Evolutionary conservation across 73 alveolate species (phyloP), one percentile per base, ranked within the genome.

Genomic region (Stentor coeruleus): DNA sequence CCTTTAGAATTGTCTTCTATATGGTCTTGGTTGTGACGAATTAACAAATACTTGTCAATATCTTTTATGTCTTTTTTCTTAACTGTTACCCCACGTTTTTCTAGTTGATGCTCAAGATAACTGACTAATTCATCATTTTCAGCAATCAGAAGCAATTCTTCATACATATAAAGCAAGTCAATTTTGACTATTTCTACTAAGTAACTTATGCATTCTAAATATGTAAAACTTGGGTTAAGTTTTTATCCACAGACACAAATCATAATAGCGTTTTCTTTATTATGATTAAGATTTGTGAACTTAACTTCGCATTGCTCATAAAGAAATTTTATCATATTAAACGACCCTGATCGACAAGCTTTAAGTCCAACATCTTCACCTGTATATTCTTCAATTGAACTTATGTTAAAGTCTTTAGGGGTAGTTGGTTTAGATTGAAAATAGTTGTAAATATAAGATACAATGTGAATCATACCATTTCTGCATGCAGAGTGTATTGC

Each of bases 281-380:
- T 37, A n/a, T 75, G 15, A 66, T 75, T 75, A 20, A 75, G 59
- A 20, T 14, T 35, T 39, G 33, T 37, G 28, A n/a, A 40, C 20
- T 75, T 38, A 14, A 35, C 83, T 75, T 38, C 38, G 72, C 83
- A 75, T 20, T 39, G 72, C 3, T 75, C 83, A 38, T 39, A n/a
- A 37, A 75, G 72, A 33, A 15, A 75, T 38, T 75, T 75, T 38
- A 75, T n/a, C 72, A 75, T 75, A 37, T 15, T 33, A 33, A 20
- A 75, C 1, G n/a, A 14, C 33, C 83, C 83, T 20, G 38, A 37
- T 75, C 72, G 33, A 37, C 59, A 15, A 26, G 83, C 83, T 28
- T 37, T 75, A 20, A 75, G 66, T 15, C 59, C 83, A 38, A 35
- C 26, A 66, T 75, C 38, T 75, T 75, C 83, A 20, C 83, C 83